These are phyloP conservation scores for Carnegiea gigantea DNA, from an alignment of 179 eudicot genomes.

Conservation along the genomic window DNA sequence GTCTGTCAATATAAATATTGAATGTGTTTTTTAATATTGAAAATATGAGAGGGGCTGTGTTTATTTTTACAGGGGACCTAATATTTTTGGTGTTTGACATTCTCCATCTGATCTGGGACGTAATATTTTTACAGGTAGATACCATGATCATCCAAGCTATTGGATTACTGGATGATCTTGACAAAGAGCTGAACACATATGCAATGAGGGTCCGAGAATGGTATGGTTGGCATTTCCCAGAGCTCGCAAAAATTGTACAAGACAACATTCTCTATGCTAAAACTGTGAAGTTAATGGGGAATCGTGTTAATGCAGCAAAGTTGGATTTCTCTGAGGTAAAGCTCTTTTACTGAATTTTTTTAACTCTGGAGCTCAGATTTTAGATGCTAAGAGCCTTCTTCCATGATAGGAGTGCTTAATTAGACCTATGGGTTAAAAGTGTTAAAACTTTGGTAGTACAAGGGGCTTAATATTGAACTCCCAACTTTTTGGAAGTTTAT, in stretches of 20 bases:
- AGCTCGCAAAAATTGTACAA: conserved; percentile 83
- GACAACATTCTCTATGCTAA: conserved; percentile 88
- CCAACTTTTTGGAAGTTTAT: neutral
- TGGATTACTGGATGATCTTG: conserved; percentile 94
- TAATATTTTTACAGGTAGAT: conserved; percentile 54
- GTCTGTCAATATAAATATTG: neutral
- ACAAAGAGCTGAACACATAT: conserved; percentile 90
- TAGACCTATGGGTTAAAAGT: too few relatives aligned
- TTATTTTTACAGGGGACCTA: too few relatives aligned
- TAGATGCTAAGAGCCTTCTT: too few relatives aligned
- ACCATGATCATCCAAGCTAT: conserved; percentile 98
- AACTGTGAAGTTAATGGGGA: conserved; percentile 80
- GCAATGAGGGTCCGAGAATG: conserved; percentile 97
- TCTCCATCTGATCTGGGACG: too few relatives aligned
- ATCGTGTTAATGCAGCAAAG: conserved; percentile 77
- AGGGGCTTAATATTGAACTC: too few relatives aligned
- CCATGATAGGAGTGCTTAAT: too few relatives aligned
- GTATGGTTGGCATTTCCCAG: conserved; percentile 99
- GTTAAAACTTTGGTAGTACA: too few relatives aligned
- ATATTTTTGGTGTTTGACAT: neutral
- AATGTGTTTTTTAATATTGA: neutral
- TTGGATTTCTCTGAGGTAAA: conserved; percentile 90
- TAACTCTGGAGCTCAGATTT: too few relatives aligned
- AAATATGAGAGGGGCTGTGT: too few relatives aligned
- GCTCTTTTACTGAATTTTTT: neutral